These are phyloP conservation scores for Ophiostoma fasciatum DNA, from an alignment of 2,329 filamentous ascomycete genomes.

Conservation along the genomic window DNA sequence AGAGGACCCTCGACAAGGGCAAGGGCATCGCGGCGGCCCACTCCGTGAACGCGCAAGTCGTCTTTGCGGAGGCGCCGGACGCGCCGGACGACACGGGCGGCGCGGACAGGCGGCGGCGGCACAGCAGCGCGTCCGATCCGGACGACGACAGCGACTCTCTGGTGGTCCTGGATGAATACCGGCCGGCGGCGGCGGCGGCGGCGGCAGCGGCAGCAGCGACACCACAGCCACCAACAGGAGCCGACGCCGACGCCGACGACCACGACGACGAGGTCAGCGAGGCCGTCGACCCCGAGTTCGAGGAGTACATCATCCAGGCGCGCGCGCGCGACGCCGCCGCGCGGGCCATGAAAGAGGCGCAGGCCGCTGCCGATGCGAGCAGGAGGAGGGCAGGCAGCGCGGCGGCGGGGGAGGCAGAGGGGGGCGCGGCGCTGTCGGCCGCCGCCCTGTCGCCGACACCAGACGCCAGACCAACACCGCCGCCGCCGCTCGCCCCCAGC, in stretches of 20 bases:
- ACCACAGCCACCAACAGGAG: no score
- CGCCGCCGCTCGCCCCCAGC: not conserved
- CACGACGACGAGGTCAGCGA: constrained; percentile 11
- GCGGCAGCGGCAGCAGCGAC: no score
- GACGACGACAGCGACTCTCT: no score
- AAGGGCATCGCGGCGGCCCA: constrained; percentile 5
- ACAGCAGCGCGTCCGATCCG: no score
- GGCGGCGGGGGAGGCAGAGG: not conserved
- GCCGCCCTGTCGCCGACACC: not conserved
- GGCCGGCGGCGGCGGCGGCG: no score
- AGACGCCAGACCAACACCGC: not conserved
- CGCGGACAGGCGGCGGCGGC: no score
- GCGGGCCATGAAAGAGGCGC: constrained; percentile 3
- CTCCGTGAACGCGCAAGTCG: constrained; percentile 1
- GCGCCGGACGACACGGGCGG: constrained; percentile 1
- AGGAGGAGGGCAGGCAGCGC: no score
- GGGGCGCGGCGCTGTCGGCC: not conserved
- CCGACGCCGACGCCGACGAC: not conserved
- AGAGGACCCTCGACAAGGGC: constrained; percentile 2
- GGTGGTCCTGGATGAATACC: no score
- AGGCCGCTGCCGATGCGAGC: not conserved
- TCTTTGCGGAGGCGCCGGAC: not conserved
- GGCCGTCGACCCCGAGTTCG: constrained; percentile 9
- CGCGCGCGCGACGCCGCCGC: constrained; percentile 8
- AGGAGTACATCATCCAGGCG: constrained; percentile 11